Base-by-base conservation (phyloP, 257 asterid species). In the Primulina eburnea region DNA sequence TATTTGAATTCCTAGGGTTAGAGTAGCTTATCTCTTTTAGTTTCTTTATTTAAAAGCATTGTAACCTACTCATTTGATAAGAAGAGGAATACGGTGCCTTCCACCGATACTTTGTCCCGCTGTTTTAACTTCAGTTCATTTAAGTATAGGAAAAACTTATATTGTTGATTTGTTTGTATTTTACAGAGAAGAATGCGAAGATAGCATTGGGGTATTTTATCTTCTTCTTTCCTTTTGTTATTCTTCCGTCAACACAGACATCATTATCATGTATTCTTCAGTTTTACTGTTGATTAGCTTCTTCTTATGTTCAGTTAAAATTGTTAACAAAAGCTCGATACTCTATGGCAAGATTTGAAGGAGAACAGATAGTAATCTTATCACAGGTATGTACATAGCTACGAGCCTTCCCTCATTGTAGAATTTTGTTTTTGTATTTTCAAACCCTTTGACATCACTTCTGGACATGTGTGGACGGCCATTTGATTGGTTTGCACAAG, bases 121-220 rank as follows among this genome's bases (percentile, higher is more conserved):
- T n/a, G n/a, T n/a, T n/a, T n/a, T n/a, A n/a, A n/a, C n/a, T n/a
- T n/a, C n/a, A n/a, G n/a, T n/a, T n/a, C 68, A n/a, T 20, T 71
- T 62, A 35, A 17, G 21, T 1, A 8, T 14, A 14, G 64, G 28
- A 43, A 30, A 58, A 62, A 50, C 24, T 24, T 60, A 56, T 35
- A 30, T 29, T 33, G 57, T 50, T 68, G 17, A 52, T 64, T 60
- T 68, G 47, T 73, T 73, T 52, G 67, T 77, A 20, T 77, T 77
- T 68, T 71, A 63, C 90, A 92, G 98, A 77, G 97, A 88, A 75
- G 97, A 90, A 77, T 80, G 88, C 61, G 98, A 92, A 88, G 94
- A 90, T 71, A 79, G 81, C 87, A 89, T 92, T 24, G 97, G 98
- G 88, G 98, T 92, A 81, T 68, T 68, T 30, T 68, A 35, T 55